phyloP scores from a whole-genome alignment of 306 rosid species.

The Adenanthera pavonina region DNA sequence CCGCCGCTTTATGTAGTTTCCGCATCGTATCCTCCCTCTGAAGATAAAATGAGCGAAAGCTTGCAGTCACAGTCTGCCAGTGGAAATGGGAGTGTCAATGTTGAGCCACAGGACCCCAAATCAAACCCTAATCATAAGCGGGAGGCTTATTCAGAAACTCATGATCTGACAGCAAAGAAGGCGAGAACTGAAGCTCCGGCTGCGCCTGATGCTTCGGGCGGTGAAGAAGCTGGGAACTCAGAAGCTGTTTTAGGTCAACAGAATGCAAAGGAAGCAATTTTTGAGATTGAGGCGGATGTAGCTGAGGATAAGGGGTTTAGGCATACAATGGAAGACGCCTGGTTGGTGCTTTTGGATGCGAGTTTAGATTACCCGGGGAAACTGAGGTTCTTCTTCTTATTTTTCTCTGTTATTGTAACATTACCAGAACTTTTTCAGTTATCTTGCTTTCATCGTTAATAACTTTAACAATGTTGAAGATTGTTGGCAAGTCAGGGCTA shows the following conservation, averaged over 20 bases:
- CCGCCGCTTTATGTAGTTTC: not conserved
- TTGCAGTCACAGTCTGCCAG: slow-evolving; percentile 33
- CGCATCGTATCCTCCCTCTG: not conserved
- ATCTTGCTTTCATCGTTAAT: not conserved
- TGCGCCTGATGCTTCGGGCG: not conserved
- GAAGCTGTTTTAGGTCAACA: slow-evolving; percentile 16
- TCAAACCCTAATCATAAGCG: slow-evolving; percentile 49
- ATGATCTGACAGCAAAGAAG: slow-evolving; percentile 43
- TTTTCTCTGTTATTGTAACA: not conserved
- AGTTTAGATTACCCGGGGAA: slow-evolving; percentile 60
- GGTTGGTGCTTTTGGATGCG: slow-evolving; percentile 72
- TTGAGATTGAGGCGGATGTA: slow-evolving; percentile 74
- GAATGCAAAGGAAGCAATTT: slow-evolving; percentile 41
- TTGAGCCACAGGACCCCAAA: slow-evolving; percentile 17
- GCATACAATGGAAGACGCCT: slow-evolving; percentile 87
- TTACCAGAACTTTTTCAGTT: not conserved
- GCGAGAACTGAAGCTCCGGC: slow-evolving; percentile 40
- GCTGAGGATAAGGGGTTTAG: slow-evolving; percentile 89
- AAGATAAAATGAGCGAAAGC: slow-evolving; percentile 40
- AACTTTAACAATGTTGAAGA: not conserved
- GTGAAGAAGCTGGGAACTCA: slow-evolving; percentile 24
- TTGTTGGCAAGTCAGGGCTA: not conserved
- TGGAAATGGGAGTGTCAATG: slow-evolving; percentile 27
- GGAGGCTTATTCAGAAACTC: slow-evolving; percentile 32
- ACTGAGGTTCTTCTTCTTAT: slow-evolving; percentile 58